These are phyloP conservation scores for Olyra latifolia DNA, from an alignment of 176 grass and related monocot species.

Conservation along the genomic window DNA sequence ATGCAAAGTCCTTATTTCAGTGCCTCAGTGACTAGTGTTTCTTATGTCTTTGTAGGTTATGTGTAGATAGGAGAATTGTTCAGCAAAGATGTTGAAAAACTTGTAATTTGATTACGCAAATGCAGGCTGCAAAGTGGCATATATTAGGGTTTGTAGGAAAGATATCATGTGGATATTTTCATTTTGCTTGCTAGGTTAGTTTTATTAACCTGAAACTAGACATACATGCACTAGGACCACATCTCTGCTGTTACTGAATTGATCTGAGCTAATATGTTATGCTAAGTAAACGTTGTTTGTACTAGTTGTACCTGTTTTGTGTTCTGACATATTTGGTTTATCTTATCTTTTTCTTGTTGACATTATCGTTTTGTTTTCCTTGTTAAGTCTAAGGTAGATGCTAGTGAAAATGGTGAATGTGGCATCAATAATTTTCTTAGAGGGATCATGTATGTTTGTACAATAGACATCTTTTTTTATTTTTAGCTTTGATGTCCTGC, in stretches of 20 bases:
- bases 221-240: neutral
- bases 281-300: neutral
- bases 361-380: neutral
- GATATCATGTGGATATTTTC: neutral
- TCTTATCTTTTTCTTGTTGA: neutral
- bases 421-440: neutral
- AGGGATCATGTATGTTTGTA: neutral
- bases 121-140: neutral
- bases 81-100: neutral
- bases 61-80: neutral
- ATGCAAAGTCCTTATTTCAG: slow-evolving; percentile 13
- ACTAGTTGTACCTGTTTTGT: neutral
- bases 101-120: neutral
- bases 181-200: neutral
- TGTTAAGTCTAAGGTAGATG: neutral
- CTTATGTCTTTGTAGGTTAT: neutral
- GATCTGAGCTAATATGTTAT: neutral
- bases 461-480: neutral
- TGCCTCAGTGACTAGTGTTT: slow-evolving; percentile 1
- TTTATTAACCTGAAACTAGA: neutral
- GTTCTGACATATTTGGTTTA: neutral
- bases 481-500: neutral
- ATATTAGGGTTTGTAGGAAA: slow-evolving; percentile 1
- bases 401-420: neutral
- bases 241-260: neutral